Base-by-base conservation (phyloP, 2,329 filamentous ascomycete genomes). In the Rugonectria rugulosa region DNA sequence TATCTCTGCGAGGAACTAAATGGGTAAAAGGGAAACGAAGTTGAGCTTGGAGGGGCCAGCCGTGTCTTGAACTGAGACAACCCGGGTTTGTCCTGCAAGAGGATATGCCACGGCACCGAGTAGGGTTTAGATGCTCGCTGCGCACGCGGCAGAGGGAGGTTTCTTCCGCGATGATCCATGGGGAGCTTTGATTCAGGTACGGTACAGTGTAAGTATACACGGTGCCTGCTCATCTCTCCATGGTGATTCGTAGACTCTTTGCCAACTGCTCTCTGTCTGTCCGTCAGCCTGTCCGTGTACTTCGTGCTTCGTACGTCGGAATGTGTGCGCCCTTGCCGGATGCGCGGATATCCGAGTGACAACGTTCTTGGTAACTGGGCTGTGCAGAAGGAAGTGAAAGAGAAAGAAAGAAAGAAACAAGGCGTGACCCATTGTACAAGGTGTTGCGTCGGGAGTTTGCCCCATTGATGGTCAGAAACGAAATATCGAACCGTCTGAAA, bases 21-120 rank as follows among this genome's bases (percentile, higher is more conserved):
- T 23, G 19, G 15, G 8, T 38, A 38, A 37, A 37, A 37, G 36
- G 37, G 20, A 44, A 40, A 57, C 24, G 42, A n/a, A n/a, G n/a
- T n/a, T n/a, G n/a, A n/a, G n/a, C n/a, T n/a, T n/a, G n/a, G n/a
- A n/a, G n/a, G n/a, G n/a, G n/a, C n/a, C n/a, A n/a, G n/a, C n/a
- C 50, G 50, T 57, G 57, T 61, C 59, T 61, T 57, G 55, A 50
- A 43, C 59, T 60, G 59, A 61, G 53, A 61, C 56, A 20, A 47
- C 57, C 26, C 47, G 45, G 32, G 29, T 14, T 32, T 9, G 24
- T 47, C 34, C 34, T 47, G 41, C 42, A 44, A 20, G 49, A 41
- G n/a, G n/a, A n/a, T n/a, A n/a, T n/a, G n/a, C n/a, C n/a, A n/a
- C n/a, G n/a, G n/a, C n/a, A n/a, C n/a, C n/a, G n/a, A n/a, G n/a